Conservation (phyloP, 2,329 filamentous ascomycete species). For the Paecilomyces niveus region DNA sequence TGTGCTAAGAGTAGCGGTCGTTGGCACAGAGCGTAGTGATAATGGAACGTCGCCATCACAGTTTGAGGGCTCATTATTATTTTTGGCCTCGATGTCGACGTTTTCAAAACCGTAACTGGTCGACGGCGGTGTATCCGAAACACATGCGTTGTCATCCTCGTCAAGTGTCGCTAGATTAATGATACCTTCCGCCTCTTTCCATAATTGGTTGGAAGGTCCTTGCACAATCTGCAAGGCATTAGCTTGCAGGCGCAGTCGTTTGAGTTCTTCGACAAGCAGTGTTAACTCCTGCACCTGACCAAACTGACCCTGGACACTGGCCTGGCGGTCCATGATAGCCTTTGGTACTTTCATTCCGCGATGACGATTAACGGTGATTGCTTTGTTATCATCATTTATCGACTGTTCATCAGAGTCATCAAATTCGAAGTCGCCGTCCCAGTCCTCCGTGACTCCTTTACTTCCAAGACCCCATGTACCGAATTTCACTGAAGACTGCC, state of each 20-base stretch:
- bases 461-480: conserved; percentile 61
- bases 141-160: conserved; percentile 48
- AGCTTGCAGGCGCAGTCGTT: conserved; percentile 52
- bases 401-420: conserved; percentile 43
- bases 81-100: conserved; percentile 38
- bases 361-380: conserved; percentile 14
- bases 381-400: conserved; percentile 35
- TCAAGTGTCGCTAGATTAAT: conserved; percentile 60
- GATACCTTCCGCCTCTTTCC: conserved; percentile 61
- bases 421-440: conserved; percentile 64
- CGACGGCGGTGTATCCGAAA: conserved; percentile 48
- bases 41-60: conserved; percentile 11
- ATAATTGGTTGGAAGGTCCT: conserved; percentile 48
- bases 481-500: conserved; percentile 51
- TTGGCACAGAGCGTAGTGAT: conserved; percentile 16
- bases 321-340: conserved; percentile 57
- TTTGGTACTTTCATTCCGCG: conserved; percentile 47
- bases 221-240: conserved; percentile 46
- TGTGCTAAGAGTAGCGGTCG: conserved; percentile 21
- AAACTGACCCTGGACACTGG: conserved; percentile 59
- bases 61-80: conserved; percentile 12
- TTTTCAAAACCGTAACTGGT: conserved; percentile 53
- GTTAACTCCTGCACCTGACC: conserved; percentile 58
- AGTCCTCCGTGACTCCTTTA: conserved; percentile 61
- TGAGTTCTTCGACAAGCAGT: conserved; percentile 58